Conservation (phyloP, 1,284 basidiomycete species). For the Cutaneotrichosporon sp. region DNA sequence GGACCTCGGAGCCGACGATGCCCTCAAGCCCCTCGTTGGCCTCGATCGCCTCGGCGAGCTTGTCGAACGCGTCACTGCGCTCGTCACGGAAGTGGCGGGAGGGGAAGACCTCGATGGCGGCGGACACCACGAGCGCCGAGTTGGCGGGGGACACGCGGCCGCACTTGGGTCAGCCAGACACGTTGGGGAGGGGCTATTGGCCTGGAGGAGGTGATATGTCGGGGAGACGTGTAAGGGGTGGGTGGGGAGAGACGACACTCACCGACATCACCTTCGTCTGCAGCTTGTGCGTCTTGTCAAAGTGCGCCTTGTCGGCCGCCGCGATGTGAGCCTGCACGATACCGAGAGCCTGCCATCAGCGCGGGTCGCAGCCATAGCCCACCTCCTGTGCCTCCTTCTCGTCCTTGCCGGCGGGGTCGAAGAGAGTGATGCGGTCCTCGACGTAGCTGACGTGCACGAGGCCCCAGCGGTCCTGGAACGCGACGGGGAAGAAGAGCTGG, state of each 20-base stretch:
- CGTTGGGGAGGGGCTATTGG: background rate
- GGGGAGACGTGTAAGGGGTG: no score
- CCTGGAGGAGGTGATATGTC: no score
- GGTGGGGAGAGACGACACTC: no score
- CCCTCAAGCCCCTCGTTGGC: background rate
- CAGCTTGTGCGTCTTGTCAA: conserved; percentile 1
- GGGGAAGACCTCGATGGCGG: background rate
- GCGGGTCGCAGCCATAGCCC: no score
- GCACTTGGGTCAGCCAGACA: background rate
- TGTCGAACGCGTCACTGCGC: background rate
- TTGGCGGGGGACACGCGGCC: background rate
- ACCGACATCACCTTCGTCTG: background rate
- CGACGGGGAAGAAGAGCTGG: conserved; percentile 1
- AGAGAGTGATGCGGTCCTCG: background rate
- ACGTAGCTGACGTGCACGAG: conserved; percentile 6
- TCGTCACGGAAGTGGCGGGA: conserved; percentile 2
- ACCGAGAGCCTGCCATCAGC: background rate
- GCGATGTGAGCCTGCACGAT: conserved; percentile 1
- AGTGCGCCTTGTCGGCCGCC: background rate
- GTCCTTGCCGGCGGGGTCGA: background rate
- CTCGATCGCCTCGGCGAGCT: background rate
- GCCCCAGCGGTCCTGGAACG: background rate
- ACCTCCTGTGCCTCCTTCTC: background rate
- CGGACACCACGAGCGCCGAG: background rate
- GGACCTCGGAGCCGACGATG: background rate